Conservation (phyloP, 805 yeast genomes). For the Ogataea nitratoaversa region DNA sequence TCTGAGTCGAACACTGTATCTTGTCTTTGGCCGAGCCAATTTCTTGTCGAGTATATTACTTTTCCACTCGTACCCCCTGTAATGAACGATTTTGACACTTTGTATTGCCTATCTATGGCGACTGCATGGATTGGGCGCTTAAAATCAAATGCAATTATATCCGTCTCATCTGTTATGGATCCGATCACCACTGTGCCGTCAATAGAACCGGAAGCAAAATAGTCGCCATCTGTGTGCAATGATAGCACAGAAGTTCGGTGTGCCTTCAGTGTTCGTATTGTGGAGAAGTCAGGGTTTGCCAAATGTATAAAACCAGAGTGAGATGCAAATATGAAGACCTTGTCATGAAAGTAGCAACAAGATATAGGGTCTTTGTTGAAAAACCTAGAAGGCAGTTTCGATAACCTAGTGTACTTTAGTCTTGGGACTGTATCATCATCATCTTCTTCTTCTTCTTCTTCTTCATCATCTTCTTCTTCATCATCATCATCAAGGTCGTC, state of each 20-base stretch:
- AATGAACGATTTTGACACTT: constrained; percentile 57
- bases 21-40: constrained; percentile 82
- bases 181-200: constrained; percentile 92
- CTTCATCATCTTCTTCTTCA: constrained; percentile 29
- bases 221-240: constrained; percentile 65
- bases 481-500: constrained; percentile 27
- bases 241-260: constrained; percentile 82
- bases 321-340: constrained; percentile 75
- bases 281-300: constrained; percentile 51
- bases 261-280: constrained; percentile 71
- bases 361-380: constrained; percentile 78
- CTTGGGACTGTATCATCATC: constrained; percentile 64
- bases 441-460: constrained; percentile 37
- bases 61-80: constrained; percentile 92
- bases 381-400: constrained; percentile 63
- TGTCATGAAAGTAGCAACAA: constrained; percentile 54
- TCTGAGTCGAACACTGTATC: constrained; percentile 62
- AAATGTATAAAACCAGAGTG: constrained; percentile 82
- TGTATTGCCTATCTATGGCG: constrained; percentile 69
- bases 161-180: constrained; percentile 54
- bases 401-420: constrained; percentile 69
- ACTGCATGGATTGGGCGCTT: constrained; percentile 87
- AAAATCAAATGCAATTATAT: constrained; percentile 72
- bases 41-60: constrained; percentile 65
- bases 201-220: constrained; percentile 83